Percentiles rank a stretch among this genome's conserved stretches.
Conservation (phyloP, 1,284 basidiomycete genomes). For the Ustilago vetiveriae region DNA sequence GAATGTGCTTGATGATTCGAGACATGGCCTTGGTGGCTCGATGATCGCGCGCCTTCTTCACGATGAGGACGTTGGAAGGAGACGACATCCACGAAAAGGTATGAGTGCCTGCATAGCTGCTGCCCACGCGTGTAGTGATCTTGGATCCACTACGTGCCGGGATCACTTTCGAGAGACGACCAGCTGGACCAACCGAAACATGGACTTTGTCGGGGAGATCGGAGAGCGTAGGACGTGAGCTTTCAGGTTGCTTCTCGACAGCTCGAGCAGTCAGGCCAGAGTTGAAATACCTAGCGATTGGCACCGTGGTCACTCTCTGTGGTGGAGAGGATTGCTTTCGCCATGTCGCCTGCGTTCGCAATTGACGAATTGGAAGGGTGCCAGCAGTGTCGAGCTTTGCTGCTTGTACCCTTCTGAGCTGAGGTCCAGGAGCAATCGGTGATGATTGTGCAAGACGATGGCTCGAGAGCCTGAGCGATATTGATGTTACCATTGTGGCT, state of each 20-base stretch:
- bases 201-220: conserved; percentile 58
- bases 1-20: conserved; percentile 65
- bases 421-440: no score
- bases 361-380: neutral
- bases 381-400: no score
- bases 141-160: conserved; percentile 36
- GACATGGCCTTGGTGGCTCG: conserved; percentile 68
- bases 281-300: neutral
- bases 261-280: conserved; percentile 4
- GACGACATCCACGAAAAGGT: conserved; percentile 62
- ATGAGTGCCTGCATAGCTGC: conserved; percentile 64
- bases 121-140: conserved; percentile 59
- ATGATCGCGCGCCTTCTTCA: conserved; percentile 70
- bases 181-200: conserved; percentile 49
- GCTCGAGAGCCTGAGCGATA: neutral
- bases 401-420: no score
- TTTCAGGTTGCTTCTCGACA: conserved; percentile 17
- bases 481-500: neutral
- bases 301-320: neutral
- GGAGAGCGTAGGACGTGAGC: conserved; percentile 19
- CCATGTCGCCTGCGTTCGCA: neutral
- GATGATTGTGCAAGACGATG: neutral
- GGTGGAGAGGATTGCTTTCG: neutral
- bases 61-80: conserved; percentile 69
- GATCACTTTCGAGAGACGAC: conserved; percentile 57